Base-by-base conservation (phyloP, 768 basidiomycete genomes). In the Rhizopogon vinicolor region DNA sequence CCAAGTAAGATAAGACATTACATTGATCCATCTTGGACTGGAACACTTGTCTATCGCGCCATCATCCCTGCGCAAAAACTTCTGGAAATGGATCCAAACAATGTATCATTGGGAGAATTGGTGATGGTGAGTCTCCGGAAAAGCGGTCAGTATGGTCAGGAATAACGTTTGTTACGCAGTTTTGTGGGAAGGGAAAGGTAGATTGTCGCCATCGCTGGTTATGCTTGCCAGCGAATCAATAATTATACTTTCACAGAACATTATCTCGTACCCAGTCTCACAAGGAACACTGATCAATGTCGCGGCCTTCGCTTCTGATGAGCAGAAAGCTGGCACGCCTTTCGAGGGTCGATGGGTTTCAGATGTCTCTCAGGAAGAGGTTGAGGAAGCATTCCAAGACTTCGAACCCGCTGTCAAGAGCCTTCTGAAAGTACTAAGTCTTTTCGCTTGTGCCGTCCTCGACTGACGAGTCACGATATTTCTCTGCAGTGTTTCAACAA, bases 251-350 rank as follows among this genome's bases (percentile, higher is more conserved):
- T 41, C 42, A 7, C 46, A 78, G 77, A 66, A 75, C 51, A 53
- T 75, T 3, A 67, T 78, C 5, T 56, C 64, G 0, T 76, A 75
- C 56, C 74, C 75, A 5, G 66, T 75, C 42, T 65, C 68, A 4
- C 64, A 61, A 53, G 72, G 73, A 6, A 55, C 56, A n/a, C 41
- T 71, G 10, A 46, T 75, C 16, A 76, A 75, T 41, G 57, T 74
- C n/a, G 72, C 63, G 9, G 72, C 68, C 2, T 69, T 68, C 29
- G 52, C 60, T 12, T 63, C 64, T 3, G 61, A 72, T 19, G 60
- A 63, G n/a, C 56, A 55, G 3, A 61, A 65, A 46, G 66, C 25
- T 25, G 25, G 25, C 25, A 25, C 25, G 5, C 25, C 3, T 25
- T 25, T 25, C 25, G 25, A 25, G 25, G 25, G 25, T 25, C 25